A percentile compares a stretch with the other conserved stretches of the same genome.
Conservation (phyloP, 176 grass and related monocot species). For the Alopecurus myosuroides region DNA sequence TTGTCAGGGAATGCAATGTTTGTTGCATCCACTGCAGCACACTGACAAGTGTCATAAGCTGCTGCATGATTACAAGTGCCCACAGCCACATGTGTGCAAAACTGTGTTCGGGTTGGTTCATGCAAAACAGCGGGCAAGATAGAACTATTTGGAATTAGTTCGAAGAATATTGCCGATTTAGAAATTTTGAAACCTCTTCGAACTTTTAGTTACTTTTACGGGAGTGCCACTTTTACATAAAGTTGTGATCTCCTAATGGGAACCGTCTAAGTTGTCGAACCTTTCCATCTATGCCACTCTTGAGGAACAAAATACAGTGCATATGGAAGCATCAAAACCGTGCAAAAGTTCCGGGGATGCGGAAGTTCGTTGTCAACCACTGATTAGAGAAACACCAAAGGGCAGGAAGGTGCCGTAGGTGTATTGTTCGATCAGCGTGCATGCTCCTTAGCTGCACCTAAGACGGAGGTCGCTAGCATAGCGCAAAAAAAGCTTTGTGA, state of each 20-base stretch:
- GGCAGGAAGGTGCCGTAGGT: too few species aligned
- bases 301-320: not conserved
- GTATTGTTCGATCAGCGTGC: not conserved
- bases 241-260: not conserved
- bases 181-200: not conserved
- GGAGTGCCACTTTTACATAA: not conserved
- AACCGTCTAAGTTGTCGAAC: not conserved
- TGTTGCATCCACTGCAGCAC: not conserved
- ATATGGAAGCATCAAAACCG: not conserved
- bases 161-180: not conserved
- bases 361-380: not conserved
- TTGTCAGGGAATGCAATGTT: not conserved
- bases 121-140: not conserved
- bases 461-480: not conserved
- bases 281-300: not conserved
- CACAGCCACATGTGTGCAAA: not conserved
- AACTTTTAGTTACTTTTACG: not conserved
- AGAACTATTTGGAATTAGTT: not conserved
- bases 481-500: too few species aligned
- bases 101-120: not conserved
- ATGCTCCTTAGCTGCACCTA: not conserved
- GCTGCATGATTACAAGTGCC: not conserved
- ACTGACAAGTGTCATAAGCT: slow-evolving; percentile 18
- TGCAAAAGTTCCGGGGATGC: not conserved
- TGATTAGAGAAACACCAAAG: not conserved